These are phyloP conservation scores for Arxiozyma heterogenica DNA, from an alignment of 1,139 yeast genomes.

Conservation along the genomic window DNA sequence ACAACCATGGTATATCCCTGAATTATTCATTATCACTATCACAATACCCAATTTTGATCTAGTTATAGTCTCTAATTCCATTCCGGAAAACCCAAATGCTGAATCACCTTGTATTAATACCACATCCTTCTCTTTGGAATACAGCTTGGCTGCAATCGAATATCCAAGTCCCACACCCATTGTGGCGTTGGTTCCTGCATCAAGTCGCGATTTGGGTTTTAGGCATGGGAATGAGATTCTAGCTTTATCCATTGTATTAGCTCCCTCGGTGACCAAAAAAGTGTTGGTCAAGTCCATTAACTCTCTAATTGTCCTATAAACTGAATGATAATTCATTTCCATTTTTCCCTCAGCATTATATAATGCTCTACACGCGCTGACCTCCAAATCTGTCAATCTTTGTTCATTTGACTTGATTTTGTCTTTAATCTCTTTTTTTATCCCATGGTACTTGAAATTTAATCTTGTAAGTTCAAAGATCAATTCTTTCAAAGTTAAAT, in stretches of 20 bases:
- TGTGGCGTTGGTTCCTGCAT: conserved; percentile 65
- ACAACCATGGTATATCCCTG: conserved; percentile 58
- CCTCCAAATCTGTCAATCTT: conserved; percentile 30
- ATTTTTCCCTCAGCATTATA: conserved; percentile 1
- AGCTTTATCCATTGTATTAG: conserved; percentile 62
- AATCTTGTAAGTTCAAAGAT: conserved; percentile 7
- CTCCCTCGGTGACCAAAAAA: conserved; percentile 52
- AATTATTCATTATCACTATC: conserved; percentile 56
- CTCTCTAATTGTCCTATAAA: conserved; percentile 41
- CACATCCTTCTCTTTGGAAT: conserved; percentile 36
- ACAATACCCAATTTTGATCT: conserved; percentile 44
- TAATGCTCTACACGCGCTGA: conserved; percentile 4
- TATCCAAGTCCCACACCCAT: conserved; percentile 66
- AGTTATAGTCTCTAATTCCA: conserved; percentile 57
- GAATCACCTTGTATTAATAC: conserved; percentile 64
- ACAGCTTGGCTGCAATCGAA: conserved; percentile 50
- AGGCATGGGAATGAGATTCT: conserved; percentile 48
- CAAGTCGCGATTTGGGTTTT: conserved; percentile 46
- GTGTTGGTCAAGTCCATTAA: conserved; percentile 31
- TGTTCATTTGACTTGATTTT: conserved; percentile 34
- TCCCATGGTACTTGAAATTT: conserved; percentile 14
- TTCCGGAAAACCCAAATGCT: conserved; percentile 60
- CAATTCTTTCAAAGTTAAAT: conserved; percentile 35
- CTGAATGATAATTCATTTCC: conserved; percentile 42
- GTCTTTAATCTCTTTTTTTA: conserved; percentile 28